Base-by-base conservation (phyloP, 2,329 filamentous ascomycete genomes). In the Berkeleyomyces rouxiae region DNA sequence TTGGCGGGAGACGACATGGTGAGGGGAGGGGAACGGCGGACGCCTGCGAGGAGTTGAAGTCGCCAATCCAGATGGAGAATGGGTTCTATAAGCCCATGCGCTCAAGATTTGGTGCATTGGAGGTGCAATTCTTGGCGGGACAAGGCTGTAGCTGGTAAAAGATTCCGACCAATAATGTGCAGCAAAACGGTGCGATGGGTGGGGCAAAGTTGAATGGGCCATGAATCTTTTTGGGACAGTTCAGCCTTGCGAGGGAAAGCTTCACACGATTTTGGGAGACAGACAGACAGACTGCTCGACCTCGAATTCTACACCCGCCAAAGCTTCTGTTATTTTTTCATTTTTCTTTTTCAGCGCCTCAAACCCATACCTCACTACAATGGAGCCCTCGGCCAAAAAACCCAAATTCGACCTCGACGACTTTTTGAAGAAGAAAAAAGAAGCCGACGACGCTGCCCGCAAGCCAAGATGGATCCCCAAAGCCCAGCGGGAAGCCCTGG, bases 401-500 rank as follows among this genome's bases (percentile, higher is more conserved):
- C 5, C 87, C 87, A 7, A 63, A 16, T 76, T 95, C 58, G 91
- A 89, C 70, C 85, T 96, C 63, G 90, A 96, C 73, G 88, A 95
- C 68, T 80, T 96, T 3, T 75, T 96, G 31, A 83, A 84, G 67
- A 87, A 91, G 75, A 95, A 95, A 78, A 88, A 87, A 70, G 89
- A 88, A 66, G 86, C 88, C 37, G 89, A 93, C 73, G 87, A 87
- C 43, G 89, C 87, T 13, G 86, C 89, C 7, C 82, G 88, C 62
- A 96, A 93, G 78, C 90, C 90, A 4, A 91, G 89, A 72, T 95
- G 95, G 71, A 76, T 96, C 31, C 87, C 88, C 3, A 93, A 88
- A 76, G 86, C 87, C 40, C 82, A 95, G 72, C 82, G 91, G 62
- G 90, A 95, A 71, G 82, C 84, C 65, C 74, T 95, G 36, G 90